Evolutionary conservation across 768 basidiomycete genomes (phyloP).

Genomic region (Porphyrellus cyaneotinctus): DNA sequence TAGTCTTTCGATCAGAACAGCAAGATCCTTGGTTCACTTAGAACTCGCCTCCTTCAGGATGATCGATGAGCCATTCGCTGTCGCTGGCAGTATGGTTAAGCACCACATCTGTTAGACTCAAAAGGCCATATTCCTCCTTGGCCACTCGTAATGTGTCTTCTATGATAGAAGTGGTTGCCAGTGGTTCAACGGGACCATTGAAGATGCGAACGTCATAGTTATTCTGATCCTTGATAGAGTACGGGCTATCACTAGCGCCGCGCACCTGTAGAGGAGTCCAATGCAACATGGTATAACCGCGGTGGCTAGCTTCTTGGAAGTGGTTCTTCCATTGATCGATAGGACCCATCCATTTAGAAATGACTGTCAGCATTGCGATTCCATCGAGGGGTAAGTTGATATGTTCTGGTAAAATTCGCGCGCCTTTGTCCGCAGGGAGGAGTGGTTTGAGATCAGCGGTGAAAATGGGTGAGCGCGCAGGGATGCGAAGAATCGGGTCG

Average conservation of each 20-base stretch:
- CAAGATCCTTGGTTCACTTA: background rate
- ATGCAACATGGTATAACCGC: slow-evolving; percentile 98
- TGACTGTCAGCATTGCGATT: slow-evolving; percentile 80
- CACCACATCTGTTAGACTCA: slow-evolving; percentile 92
- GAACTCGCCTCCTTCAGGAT: slow-evolving; percentile 87
- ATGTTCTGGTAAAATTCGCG: slow-evolving; percentile 43
- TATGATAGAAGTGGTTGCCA: slow-evolving; percentile 54
- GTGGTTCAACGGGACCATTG: slow-evolving; percentile 35
- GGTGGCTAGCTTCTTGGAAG: slow-evolving; percentile 77
- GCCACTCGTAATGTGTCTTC: slow-evolving; percentile 65
- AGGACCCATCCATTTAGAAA: slow-evolving; percentile 98
- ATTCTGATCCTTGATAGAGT: slow-evolving; percentile 87
- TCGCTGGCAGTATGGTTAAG: slow-evolving; percentile 97
- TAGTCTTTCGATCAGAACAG: slow-evolving; percentile 28
- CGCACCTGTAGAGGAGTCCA: slow-evolving; percentile 93
- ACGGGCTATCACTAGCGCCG: slow-evolving; percentile 87
- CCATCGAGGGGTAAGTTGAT: slow-evolving; percentile 83
- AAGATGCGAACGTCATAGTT: slow-evolving; percentile 80
- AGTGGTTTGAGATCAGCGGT: slow-evolving; percentile 49
- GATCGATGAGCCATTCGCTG: slow-evolving; percentile 84
- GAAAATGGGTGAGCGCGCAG: slow-evolving; percentile 72
- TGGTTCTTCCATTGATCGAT: slow-evolving; percentile 71
- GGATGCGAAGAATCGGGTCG: slow-evolving; percentile 80
- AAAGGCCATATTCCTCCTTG: slow-evolving; percentile 80
- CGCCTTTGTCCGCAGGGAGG: slow-evolving; percentile 49